Conservation (phyloP, 140 eudicot genomes). For the Senecio squalidus region DNA sequence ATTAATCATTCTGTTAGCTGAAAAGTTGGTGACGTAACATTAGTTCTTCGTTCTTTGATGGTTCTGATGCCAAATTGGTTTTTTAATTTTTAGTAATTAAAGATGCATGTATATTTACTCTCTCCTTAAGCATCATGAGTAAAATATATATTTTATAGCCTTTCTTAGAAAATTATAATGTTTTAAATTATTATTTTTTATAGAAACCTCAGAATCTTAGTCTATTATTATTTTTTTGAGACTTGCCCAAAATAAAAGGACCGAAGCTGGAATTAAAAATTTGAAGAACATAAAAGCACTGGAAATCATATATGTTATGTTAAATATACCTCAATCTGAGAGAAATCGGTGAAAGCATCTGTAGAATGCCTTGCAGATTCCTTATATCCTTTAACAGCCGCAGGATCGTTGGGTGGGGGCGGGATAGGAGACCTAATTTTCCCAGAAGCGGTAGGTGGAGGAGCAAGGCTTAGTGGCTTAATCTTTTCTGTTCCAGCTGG, state of each 20-base stretch:
- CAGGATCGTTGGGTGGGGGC: constrained; percentile 98
- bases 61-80: no score
- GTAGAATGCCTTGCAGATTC: constrained; percentile 40
- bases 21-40: no score
- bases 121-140: no score
- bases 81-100: no score
- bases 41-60: no score
- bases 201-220: no score
- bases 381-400: constrained; percentile 44
- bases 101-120: no score
- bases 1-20: no score
- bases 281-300: constrained; percentile 3
- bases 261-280: background rate
- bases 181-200: no score
- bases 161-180: no score
- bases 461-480: constrained; percentile 66
- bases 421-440: constrained; percentile 85
- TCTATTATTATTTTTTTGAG: no score
- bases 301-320: background rate
- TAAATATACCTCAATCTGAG: constrained; percentile 76
- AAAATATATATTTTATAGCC: no score
- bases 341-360: constrained; percentile 77
- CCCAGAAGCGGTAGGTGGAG: constrained; percentile 68
- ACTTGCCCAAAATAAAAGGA: background rate
- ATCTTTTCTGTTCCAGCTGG: constrained; percentile 46